phyloP scores from a whole-genome alignment of 768 basidiomycete genomes.

The Strobilomyces echinocephalus region DNA sequence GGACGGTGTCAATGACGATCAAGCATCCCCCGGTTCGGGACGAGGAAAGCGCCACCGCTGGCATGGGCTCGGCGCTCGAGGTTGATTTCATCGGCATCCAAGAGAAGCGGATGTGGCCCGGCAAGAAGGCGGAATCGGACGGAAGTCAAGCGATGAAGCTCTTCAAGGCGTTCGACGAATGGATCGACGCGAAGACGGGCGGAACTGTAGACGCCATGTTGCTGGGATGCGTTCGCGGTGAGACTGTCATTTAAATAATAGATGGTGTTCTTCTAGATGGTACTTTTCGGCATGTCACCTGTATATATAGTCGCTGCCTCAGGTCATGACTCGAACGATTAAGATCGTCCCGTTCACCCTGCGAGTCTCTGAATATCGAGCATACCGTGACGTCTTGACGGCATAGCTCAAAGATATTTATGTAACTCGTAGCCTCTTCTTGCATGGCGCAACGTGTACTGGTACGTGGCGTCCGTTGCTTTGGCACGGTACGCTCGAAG shows the following conservation, averaged over 20 bases:
- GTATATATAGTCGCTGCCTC: neutral
- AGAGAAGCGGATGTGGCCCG: conserved; percentile 84
- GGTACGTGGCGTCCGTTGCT: too few relatives aligned
- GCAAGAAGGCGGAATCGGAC: conserved; percentile 45
- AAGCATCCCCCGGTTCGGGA: conserved; percentile 37
- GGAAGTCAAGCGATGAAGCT: conserved; percentile 61
- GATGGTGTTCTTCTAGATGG: neutral
- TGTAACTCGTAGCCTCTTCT: too few relatives aligned
- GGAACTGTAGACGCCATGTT: conserved; percentile 66
- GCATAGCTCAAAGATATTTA: too few relatives aligned
- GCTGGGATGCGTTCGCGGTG: conserved; percentile 68
- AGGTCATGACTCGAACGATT: too few relatives aligned
- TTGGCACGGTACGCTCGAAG: too few relatives aligned
- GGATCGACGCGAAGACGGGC: conserved; percentile 61
- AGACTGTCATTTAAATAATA: conserved; percentile 35
- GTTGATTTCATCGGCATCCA: conserved; percentile 81
- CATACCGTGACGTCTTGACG: too few relatives aligned
- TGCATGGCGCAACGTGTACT: too few relatives aligned
- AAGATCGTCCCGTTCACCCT: too few relatives aligned
- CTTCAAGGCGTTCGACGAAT: conserved; percentile 69
- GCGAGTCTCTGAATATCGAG: too few relatives aligned
- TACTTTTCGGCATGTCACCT: neutral
- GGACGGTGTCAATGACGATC: conserved; percentile 68
- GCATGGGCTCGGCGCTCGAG: conserved; percentile 29
- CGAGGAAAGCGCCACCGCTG: neutral